Evolutionary conservation across 768 basidiomycete species (phyloP).

Genomic region (Auricularia auricula-judae): DNA sequence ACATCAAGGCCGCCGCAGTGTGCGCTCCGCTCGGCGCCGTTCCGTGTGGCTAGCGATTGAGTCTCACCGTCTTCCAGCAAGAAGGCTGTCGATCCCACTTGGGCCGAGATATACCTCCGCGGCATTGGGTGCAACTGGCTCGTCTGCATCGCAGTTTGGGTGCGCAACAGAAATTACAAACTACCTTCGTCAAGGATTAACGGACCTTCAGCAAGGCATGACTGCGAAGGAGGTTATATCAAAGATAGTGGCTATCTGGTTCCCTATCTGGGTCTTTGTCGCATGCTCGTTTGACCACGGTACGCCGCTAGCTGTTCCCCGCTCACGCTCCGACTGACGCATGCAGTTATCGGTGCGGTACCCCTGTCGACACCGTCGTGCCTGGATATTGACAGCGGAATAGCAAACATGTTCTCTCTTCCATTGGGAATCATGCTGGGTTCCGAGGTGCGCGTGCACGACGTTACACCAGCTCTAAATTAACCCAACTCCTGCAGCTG

Average conservation of each 20-base stretch:
- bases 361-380: neutral
- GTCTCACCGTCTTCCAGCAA: slow-evolving; percentile 24
- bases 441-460: slow-evolving; percentile 36
- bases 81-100: slow-evolving; percentile 53
- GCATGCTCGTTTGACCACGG: slow-evolving; percentile 64
- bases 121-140: slow-evolving; percentile 74
- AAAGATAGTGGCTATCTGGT: slow-evolving; percentile 58
- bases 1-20: slow-evolving; percentile 46
- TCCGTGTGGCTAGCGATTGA: neutral
- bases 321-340: neutral
- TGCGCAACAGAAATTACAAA: slow-evolving; percentile 18
- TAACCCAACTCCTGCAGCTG: slow-evolving; percentile 22
- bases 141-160: slow-evolving; percentile 65
- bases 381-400: neutral
- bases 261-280: slow-evolving; percentile 73
- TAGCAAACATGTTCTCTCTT: slow-evolving; percentile 66
- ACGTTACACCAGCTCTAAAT: neutral
- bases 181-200: neutral
- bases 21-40: slow-evolving; percentile 14
- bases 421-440: slow-evolving; percentile 63
- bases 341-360: slow-evolving; percentile 30
- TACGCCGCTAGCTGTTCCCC: slow-evolving; percentile 14
- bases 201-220: slow-evolving; percentile 45
- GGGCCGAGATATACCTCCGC: slow-evolving; percentile 63
- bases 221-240: slow-evolving; percentile 58